These are phyloP conservation scores for Xylaria polymorpha DNA, from an alignment of 2,329 filamentous ascomycete species.

Conservation along the genomic window DNA sequence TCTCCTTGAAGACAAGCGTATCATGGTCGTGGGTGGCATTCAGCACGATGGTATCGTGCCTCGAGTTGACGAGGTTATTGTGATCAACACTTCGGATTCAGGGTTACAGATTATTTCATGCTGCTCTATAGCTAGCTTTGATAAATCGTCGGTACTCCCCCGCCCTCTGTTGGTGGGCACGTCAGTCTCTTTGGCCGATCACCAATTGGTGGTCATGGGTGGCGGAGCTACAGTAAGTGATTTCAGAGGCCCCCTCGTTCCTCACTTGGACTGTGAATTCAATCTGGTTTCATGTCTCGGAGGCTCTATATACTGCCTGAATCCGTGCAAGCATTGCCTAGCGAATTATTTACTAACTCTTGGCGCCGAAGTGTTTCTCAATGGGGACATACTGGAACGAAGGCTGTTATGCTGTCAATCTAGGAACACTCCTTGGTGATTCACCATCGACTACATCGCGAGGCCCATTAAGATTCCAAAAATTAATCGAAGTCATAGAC, in stretches of 20 bases:
- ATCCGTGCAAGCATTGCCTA: background rate
- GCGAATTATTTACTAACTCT: constrained; percentile 11
- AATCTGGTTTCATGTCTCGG: background rate
- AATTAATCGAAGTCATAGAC: constrained; percentile 41
- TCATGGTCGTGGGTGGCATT: constrained; percentile 59
- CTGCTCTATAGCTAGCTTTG: constrained; percentile 18
- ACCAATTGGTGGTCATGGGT: constrained; percentile 72
- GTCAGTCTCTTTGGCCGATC: constrained; percentile 62
- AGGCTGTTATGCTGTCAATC: constrained; percentile 52
- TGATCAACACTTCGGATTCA: constrained; percentile 52
- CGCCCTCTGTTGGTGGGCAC: constrained; percentile 79
- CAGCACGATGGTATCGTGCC: constrained; percentile 55
- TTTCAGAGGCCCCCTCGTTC: background rate
- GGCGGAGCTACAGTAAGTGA: constrained; percentile 74
- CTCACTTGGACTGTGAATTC: background rate
- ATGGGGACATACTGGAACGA: constrained; percentile 89
- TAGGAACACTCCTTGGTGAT: background rate
- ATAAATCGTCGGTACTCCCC: constrained; percentile 28
- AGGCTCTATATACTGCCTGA: background rate
- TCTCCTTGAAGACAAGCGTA: constrained; percentile 42
- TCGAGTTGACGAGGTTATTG: constrained; percentile 63
- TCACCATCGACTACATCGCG: background rate
- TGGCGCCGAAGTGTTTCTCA: constrained; percentile 72
- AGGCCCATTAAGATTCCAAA: constrained; percentile 37
- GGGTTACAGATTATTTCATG: constrained; percentile 45